These are phyloP conservation scores for Euphorbia schlechtendalii DNA, from an alignment of 441 rosid genomes.

Conservation along the genomic window DNA sequence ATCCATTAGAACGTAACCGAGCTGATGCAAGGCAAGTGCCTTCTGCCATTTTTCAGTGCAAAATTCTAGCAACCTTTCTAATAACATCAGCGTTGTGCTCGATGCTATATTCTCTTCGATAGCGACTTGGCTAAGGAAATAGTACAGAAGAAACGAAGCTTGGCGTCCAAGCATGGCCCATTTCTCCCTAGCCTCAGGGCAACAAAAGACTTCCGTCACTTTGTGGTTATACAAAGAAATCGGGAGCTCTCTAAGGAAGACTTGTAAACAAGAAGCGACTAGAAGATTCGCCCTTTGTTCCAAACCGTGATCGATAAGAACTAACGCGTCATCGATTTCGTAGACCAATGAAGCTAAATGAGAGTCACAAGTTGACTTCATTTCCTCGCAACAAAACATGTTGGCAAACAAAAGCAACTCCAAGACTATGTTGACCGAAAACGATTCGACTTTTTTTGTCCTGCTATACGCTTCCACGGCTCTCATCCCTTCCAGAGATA, in stretches of 20 bases:
- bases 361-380: conserved; percentile 75
- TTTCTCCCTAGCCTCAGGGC: conserved; percentile 52
- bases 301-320: conserved; percentile 75
- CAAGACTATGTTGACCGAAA: conserved; percentile 47
- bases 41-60: conserved; percentile 74
- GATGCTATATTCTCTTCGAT: conserved; percentile 74
- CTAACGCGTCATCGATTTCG: conserved; percentile 54
- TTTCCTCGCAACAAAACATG: conserved; percentile 77
- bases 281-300: conserved; percentile 67
- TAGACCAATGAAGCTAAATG: conserved; percentile 58
- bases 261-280: conserved; percentile 83
- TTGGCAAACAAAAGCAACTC: conserved; percentile 81
- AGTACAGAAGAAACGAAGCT: conserved; percentile 70
- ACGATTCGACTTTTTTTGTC: conserved; percentile 32
- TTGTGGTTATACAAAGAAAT: conserved; percentile 50
- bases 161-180: conserved; percentile 47
- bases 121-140: conserved; percentile 72
- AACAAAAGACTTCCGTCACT: conserved; percentile 58
- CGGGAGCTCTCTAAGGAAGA: conserved; percentile 73
- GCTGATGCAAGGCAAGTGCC: conserved; percentile 69
- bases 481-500: conserved; percentile 66
- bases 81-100: conserved; percentile 60
- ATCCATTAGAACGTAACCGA: conserved; percentile 80
- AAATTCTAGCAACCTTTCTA: conserved; percentile 70
- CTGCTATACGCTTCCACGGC: conserved; percentile 44